phyloP scores from a whole-genome alignment of 2,329 filamentous ascomycete genomes.

The Escovopsis sp. region DNA sequence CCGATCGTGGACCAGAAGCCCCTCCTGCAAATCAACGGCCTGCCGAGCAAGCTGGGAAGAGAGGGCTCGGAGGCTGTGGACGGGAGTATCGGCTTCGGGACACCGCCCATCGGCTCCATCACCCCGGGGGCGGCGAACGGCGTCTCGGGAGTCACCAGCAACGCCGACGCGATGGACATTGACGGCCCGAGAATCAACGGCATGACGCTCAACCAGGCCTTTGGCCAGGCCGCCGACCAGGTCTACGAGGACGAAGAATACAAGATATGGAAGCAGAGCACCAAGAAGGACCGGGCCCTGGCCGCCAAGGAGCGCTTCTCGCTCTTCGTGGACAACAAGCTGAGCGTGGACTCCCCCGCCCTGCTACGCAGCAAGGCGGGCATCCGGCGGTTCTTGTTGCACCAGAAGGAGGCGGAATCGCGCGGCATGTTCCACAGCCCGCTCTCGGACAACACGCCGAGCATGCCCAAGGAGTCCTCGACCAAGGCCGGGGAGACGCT shows the following conservation, averaged over 20 bases:
- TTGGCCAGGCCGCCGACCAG: conserved; percentile 56
- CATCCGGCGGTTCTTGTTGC: conserved; percentile 77
- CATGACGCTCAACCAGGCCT: conserved; percentile 45
- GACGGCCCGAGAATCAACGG: conserved; percentile 60
- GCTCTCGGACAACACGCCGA: conserved; percentile 21
- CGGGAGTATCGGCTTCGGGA: conserved; percentile 72
- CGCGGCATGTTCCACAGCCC: conserved; percentile 24
- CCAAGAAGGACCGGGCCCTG: conserved; percentile 83
- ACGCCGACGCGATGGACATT: conserved; percentile 74
- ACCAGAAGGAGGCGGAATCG: conserved; percentile 53
- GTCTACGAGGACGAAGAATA: conserved; percentile 84
- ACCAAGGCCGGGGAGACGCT: conserved; percentile 54
- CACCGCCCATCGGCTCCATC: conserved; percentile 63
- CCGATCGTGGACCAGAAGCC: conserved; percentile 64
- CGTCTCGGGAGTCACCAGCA: conserved; percentile 50
- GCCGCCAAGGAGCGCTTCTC: conserved; percentile 74
- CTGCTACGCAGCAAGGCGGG: conserved; percentile 69
- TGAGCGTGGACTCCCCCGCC: conserved; percentile 80
- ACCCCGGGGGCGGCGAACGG: conserved; percentile 64
- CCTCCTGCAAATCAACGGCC: conserved; percentile 47
- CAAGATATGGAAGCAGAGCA: conserved; percentile 97
- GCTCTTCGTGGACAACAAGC: conserved; percentile 68
- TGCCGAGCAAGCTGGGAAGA: conserved; percentile 40
- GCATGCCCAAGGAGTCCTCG: conserved; percentile 28
- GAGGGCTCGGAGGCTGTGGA: conserved; percentile 69